Evolutionary conservation across 2,329 filamentous ascomycete genomes (phyloP).

Genomic region (Drechmeria coniospora): DNA sequence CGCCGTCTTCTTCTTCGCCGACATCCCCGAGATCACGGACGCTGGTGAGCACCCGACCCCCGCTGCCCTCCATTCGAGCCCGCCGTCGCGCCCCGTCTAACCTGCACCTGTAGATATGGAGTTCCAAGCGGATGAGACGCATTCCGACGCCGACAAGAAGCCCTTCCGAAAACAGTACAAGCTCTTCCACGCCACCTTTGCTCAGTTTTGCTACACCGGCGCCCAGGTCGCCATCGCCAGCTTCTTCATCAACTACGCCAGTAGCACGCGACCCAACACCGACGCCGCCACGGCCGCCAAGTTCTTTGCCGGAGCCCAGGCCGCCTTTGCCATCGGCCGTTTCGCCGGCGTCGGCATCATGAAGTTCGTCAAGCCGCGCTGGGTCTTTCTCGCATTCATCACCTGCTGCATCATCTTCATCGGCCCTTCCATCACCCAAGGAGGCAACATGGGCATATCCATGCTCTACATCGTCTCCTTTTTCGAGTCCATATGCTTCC

Average conservation of each 20-base stretch:
- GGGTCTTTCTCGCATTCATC: slow-evolving; percentile 52
- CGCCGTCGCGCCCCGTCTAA: slow-evolving; percentile 2
- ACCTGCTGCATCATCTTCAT: slow-evolving; percentile 49
- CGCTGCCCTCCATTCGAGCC: too few species aligned
- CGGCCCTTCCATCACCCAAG: slow-evolving; percentile 29
- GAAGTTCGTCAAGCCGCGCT: slow-evolving; percentile 49
- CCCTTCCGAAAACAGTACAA: slow-evolving; percentile 57
- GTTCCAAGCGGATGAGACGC: slow-evolving; percentile 38
- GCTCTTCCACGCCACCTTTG: slow-evolving; percentile 59
- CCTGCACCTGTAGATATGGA: slow-evolving; percentile 34
- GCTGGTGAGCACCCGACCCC: too few species aligned
- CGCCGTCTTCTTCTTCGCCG: slow-evolving; percentile 48
- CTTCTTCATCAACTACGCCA: slow-evolving; percentile 64
- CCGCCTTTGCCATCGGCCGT: slow-evolving; percentile 55
- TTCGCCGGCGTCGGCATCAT: slow-evolving; percentile 54
- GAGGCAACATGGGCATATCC: slow-evolving; percentile 31
- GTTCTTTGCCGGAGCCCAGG: slow-evolving; percentile 61
- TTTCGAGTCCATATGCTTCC: slow-evolving; percentile 70
- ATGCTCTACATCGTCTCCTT: slow-evolving; percentile 60
- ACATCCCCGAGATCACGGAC: slow-evolving; percentile 55
- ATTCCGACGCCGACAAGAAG: slow-evolving; percentile 39
- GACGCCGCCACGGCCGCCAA: slow-evolving; percentile 39
- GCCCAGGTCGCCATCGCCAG: slow-evolving; percentile 51
- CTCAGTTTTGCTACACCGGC: slow-evolving; percentile 67
- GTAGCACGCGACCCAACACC: slow-evolving; percentile 40